Evolutionary conservation across 73 alveolate species (phyloP).

Genomic region (Paramecium pentaurelia): DNA sequence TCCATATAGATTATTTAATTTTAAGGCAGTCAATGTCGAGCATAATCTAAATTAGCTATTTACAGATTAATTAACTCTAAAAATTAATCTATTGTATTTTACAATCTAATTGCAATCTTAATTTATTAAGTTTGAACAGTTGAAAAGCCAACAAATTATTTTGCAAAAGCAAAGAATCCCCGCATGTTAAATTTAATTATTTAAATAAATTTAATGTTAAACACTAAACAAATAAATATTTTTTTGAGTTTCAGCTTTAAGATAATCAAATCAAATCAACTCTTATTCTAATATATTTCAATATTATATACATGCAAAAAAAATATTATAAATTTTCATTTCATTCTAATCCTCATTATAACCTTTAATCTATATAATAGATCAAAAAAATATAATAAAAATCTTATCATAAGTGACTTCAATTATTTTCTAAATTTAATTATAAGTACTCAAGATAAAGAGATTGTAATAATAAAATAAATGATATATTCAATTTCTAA

Average conservation of each 20-base stretch:
- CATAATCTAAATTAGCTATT: conserved; percentile 5
- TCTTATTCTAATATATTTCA: no score
- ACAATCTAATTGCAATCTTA: not conserved
- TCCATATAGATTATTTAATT: not conserved
- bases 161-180: conserved; percentile 35
- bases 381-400: no score
- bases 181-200: conserved; percentile 16
- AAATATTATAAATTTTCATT: no score
- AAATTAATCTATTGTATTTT: not conserved
- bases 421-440: no score
- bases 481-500: no score
- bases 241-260: not conserved
- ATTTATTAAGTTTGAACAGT: not conserved
- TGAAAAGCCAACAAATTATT: not conserved
- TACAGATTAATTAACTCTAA: conserved; percentile 8
- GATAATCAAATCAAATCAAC: no score
- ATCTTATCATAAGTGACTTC: no score
- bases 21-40: not conserved
- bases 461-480: no score
- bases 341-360: no score
- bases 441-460: no score
- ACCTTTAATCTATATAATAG: no score
- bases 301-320: no score
- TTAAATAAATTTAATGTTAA: not conserved
- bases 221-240: not conserved